A percentile compares a stretch with the other conserved stretches of the same genome.
phyloP scores from a whole-genome alignment of 495 filamentous ascomycete species.

The Staphylotrichum longicolle region DNA sequence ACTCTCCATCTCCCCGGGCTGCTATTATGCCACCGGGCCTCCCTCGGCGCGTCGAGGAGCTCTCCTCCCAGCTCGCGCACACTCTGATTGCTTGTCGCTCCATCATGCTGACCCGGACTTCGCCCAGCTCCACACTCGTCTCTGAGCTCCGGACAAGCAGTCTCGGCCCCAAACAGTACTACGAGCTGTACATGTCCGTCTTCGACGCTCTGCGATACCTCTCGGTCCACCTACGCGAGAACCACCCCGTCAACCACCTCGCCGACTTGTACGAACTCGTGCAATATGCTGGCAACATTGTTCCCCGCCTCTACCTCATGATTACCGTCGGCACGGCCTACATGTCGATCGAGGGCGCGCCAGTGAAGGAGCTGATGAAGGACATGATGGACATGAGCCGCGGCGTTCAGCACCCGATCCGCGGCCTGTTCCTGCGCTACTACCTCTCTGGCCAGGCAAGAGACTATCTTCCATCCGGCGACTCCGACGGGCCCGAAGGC shows the following conservation, averaged over 20 bases:
- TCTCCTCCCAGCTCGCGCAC: slow-evolving; percentile 5
- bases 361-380: slow-evolving; percentile 99
- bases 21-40: background rate
- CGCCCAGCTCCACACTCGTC: slow-evolving; percentile 83
- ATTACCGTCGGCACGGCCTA: slow-evolving; percentile 98
- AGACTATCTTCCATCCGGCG: slow-evolving; percentile 78
- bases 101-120: background rate
- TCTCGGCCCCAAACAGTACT: slow-evolving; percentile 96
- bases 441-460: slow-evolving; percentile 92
- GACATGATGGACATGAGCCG: slow-evolving; percentile 99
- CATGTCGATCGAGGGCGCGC: slow-evolving; percentile 97
- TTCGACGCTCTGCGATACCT: slow-evolving; percentile 98
- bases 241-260: slow-evolving; percentile 94
- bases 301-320: slow-evolving; percentile 96
- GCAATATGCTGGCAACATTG: slow-evolving; percentile 97
- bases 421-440: slow-evolving; percentile 91
- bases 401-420: slow-evolving; percentile 93
- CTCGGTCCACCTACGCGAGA: slow-evolving; percentile 92
- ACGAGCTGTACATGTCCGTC: slow-evolving; percentile 98
- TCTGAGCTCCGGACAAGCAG: slow-evolving; percentile 95
- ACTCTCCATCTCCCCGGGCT: background rate
- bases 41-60: too few species aligned
- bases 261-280: slow-evolving; percentile 98
- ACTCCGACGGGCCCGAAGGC: slow-evolving; percentile 88
- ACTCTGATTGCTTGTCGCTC: background rate